Conservation (phyloP, 495 filamentous ascomycete genomes). For the Aspergillus sclerotiicarbonarius region DNA sequence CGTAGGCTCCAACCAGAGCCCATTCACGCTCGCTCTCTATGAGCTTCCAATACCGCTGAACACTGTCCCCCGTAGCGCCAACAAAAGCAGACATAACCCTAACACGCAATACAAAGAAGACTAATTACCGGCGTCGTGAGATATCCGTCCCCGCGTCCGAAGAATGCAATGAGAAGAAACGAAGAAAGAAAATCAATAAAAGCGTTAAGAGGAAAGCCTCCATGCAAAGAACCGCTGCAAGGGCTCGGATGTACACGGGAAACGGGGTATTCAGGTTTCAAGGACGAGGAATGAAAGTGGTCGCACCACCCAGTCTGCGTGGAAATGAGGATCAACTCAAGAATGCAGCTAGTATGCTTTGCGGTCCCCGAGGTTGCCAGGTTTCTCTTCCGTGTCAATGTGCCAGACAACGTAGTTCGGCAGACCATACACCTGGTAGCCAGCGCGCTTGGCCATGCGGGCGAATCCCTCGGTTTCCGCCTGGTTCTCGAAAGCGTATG, state of each 20-base stretch:
- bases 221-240: slow-evolving; percentile 12
- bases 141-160: slow-evolving; percentile 30
- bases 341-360: slow-evolving; percentile 38
- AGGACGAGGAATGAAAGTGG: slow-evolving; percentile 13
- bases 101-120: slow-evolving; percentile 36
- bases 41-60: slow-evolving; percentile 38
- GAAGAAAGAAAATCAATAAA: slow-evolving; percentile 11
- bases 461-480: slow-evolving; percentile 98
- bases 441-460: slow-evolving; percentile 96
- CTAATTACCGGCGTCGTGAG: slow-evolving; percentile 45
- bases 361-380: slow-evolving; percentile 63
- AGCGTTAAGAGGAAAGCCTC: slow-evolving; percentile 13
- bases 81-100: slow-evolving; percentile 38
- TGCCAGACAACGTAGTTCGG: slow-evolving; percentile 99
- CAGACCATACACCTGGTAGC: slow-evolving; percentile 86
- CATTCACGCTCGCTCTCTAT: slow-evolving; percentile 30
- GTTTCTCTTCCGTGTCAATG: slow-evolving; percentile 97
- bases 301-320: slow-evolving; percentile 20
- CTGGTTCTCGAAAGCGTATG: slow-evolving; percentile 98
- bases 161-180: slow-evolving; percentile 8
- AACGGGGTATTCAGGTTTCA: slow-evolving; percentile 19
- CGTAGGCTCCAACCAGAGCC: slow-evolving; percentile 29
- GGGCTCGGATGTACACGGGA: slow-evolving; percentile 18
- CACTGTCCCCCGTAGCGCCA: slow-evolving; percentile 42
- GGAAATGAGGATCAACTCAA: slow-evolving; percentile 4